These are phyloP conservation scores for Ceratocystis harringtonii DNA, from an alignment of 2,329 filamentous ascomycete genomes.

Conservation along the genomic window DNA sequence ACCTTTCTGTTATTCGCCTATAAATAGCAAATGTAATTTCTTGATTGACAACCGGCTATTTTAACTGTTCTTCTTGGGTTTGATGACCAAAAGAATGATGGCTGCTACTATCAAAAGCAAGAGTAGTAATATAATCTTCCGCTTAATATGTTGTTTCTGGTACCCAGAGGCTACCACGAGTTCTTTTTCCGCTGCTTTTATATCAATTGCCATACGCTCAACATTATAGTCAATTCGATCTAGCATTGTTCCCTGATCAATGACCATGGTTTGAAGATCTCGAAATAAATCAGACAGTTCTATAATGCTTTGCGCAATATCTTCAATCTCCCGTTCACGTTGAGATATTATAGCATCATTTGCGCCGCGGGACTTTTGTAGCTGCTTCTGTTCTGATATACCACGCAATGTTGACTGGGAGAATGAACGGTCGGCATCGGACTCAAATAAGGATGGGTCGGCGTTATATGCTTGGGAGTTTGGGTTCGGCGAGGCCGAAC, in stretches of 20 bases:
- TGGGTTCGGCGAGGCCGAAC: conserved; percentile 18
- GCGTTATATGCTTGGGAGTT: conserved; percentile 37
- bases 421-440: conserved; percentile 81
- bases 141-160: conserved; percentile 73
- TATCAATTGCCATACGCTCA: conserved; percentile 83
- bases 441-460: conserved; percentile 81
- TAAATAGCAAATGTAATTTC: not conserved
- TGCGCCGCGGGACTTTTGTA: conserved; percentile 30
- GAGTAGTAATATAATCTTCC: conserved; percentile 84
- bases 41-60: not conserved
- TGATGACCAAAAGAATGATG: conserved; percentile 70
- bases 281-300: conserved; percentile 94
- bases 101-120: conserved; percentile 70
- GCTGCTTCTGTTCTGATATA: conserved; percentile 50
- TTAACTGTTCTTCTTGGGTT: conserved; percentile 45
- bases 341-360: conserved; percentile 79
- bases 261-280: conserved; percentile 89
- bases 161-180: conserved; percentile 78
- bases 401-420: conserved; percentile 80
- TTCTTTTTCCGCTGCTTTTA: conserved; percentile 87
- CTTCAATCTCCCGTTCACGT: conserved; percentile 90
- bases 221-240: conserved; percentile 98
- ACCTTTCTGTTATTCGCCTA: not conserved
- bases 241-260: conserved; percentile 78
- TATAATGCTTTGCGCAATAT: conserved; percentile 96